Percentiles rank a stretch among this genome's conserved stretches.
Evolutionary conservation across 495 filamentous ascomycete genomes (phyloP).

Genomic region (Lentithecium fluviatile): DNA sequence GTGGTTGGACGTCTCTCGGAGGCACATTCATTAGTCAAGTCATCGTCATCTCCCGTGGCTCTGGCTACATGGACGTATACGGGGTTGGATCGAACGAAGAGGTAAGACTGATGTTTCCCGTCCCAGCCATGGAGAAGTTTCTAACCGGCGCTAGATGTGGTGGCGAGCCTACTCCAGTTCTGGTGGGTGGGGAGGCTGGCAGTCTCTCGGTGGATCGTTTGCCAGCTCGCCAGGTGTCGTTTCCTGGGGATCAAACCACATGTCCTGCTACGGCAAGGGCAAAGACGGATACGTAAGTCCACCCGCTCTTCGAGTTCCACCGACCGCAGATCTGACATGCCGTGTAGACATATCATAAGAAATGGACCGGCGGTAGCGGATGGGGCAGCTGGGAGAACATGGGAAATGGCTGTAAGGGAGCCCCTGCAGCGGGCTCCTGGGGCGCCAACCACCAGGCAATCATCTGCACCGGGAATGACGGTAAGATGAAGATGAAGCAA

Average conservation of each 20-base stretch:
- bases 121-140: neutral
- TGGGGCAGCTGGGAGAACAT: slow-evolving; percentile 15
- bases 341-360: neutral
- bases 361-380: slow-evolving; percentile 2
- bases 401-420: neutral
- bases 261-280: slow-evolving; percentile 6
- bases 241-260: neutral
- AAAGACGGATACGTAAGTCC: slow-evolving; percentile 3
- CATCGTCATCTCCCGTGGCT: neutral
- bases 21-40: neutral
- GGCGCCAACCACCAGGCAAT: neutral
- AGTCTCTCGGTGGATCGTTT: slow-evolving; percentile 8
- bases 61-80: neutral
- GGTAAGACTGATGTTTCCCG: neutral
- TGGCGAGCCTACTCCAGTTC: neutral
- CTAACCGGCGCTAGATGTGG: neutral
- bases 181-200: slow-evolving; percentile 9
- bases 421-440: slow-evolving; percentile 2
- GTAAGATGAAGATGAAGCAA: neutral
- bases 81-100: neutral
- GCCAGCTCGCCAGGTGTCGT: neutral
- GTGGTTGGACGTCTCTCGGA: slow-evolving; percentile 6
- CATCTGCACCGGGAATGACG: neutral
- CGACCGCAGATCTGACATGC: neutral
- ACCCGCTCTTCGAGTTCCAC: neutral